Evolutionary conservation across 2,329 filamentous ascomycete species (phyloP), one percentile per base, ranked within the genome.

Genomic region (Curvularia spicifera): DNA sequence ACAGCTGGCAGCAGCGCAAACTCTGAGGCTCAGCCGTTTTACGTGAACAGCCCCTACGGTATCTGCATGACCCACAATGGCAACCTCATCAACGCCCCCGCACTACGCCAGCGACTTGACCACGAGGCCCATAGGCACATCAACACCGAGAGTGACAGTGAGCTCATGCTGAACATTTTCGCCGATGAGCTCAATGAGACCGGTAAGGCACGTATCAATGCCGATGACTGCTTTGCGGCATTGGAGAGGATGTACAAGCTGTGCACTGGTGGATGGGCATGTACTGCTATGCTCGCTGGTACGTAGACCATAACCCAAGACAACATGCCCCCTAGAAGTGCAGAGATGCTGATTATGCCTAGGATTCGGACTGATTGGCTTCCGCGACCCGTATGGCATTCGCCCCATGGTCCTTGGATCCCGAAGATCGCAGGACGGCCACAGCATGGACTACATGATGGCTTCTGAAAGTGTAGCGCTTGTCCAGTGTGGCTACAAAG

Each of bases 1-100:
- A 97, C 93, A 7, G 90, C 91, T 12, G 93, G 93, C 56, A 95
- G 89, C 75, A 91, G 89, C 66, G 87, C 87, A 57, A 94, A 91
- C 71, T 88, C 91, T 7, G 92, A 97, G 78, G 91, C 91, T 10
- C 93, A 97, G 78, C 93, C 93, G 0, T 96, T 97, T 78, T 97
- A 95, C 74, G 91, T 95, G 70, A 96, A 96, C 80, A 83, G 81
- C 61, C 91, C 91, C 1, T 95, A 92, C 73, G 92, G 92, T 47
- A 89, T 96, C 68, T 90, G 85, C 71, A 85, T 95, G 74, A 85
- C 89, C 22, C 89, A 95, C 79, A 97, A 97, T 72, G 93, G 93
- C 59, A 97, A 97, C 78, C 82, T 97, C 46, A 91, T 96, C 81
- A 92, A 96, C 72, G 86, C 89, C 5, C 83, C 83, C 1, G 87